Percentiles rank a stretch among this genome's conserved stretches.
These are phyloP conservation scores for Limonomyces culmigenus DNA, from an alignment of 1,284 basidiomycete species.

Conservation along the genomic window DNA sequence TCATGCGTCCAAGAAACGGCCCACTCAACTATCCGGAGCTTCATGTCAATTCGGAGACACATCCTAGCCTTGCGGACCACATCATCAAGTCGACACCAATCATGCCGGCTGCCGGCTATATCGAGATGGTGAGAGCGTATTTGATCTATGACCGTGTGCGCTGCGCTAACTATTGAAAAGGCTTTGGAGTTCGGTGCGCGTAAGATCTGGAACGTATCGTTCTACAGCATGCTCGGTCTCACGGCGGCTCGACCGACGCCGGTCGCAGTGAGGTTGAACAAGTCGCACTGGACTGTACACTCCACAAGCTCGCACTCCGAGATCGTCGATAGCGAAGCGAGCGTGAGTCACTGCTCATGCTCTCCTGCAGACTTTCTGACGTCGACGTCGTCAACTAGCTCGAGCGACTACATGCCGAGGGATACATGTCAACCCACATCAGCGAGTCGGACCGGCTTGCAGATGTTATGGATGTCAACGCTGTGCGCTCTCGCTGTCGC, in stretches of 20 bases:
- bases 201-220: slow-evolving; percentile 11
- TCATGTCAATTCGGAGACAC: slow-evolving; percentile 16
- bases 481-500: slow-evolving; percentile 8
- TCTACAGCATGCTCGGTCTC: slow-evolving; percentile 11
- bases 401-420: slow-evolving; percentile 16
- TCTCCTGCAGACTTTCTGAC: not conserved
- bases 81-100: slow-evolving; percentile 22
- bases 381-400: slow-evolving; percentile 3
- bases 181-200: slow-evolving; percentile 12
- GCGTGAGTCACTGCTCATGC: not conserved
- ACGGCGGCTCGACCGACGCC: slow-evolving; percentile 13
- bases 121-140: slow-evolving; percentile 21
- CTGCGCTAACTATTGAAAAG: not conserved
- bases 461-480: slow-evolving; percentile 6
- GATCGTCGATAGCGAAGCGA: not conserved
- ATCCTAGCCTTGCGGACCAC: slow-evolving; percentile 21
- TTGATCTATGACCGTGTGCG: not conserved
- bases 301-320: slow-evolving; percentile 1
- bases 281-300: slow-evolving; percentile 14
- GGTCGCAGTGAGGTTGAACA: slow-evolving; percentile 13
- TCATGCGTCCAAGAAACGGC: slow-evolving; percentile 12
- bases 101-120: slow-evolving; percentile 24
- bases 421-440: slow-evolving; percentile 14
- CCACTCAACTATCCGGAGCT: slow-evolving; percentile 18
- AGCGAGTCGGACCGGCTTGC: slow-evolving; percentile 1